Conservation (phyloP, 169 alveolate species). For the Cryptosporidium parvum region DNA sequence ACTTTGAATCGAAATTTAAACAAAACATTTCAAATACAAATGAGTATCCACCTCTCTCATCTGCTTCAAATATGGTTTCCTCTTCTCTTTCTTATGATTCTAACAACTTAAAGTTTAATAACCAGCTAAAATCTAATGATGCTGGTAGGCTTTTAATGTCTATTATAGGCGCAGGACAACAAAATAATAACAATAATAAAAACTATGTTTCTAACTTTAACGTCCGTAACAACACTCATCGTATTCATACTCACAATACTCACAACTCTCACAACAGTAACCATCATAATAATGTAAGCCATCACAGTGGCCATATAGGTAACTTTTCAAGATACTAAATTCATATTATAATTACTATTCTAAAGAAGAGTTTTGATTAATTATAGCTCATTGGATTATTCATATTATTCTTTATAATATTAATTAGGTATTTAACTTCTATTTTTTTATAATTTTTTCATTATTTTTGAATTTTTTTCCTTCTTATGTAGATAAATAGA, state of each 20-base stretch:
- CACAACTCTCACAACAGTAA: background rate
- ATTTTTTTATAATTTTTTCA: no score
- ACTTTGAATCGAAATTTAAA: background rate
- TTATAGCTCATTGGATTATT: no score
- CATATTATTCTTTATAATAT: no score
- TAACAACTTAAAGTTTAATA: background rate
- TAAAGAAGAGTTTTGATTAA: no score
- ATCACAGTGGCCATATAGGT: constrained; percentile 23
- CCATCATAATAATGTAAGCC: constrained; percentile 18
- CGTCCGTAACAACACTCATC: background rate
- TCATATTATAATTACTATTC: background rate
- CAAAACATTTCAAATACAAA: background rate
- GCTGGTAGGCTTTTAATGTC: constrained; percentile 74
- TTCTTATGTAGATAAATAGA: no score
- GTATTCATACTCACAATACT: constrained; percentile 7
- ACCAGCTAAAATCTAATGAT: constrained; percentile 54
- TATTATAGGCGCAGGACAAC: constrained; percentile 70
- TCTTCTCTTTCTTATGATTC: background rate
- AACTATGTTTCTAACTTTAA: constrained; percentile 9
- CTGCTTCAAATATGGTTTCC: constrained; percentile 30
- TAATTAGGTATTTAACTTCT: background rate
- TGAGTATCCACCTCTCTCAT: constrained; percentile 74
- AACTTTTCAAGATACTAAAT: constrained; percentile 16
- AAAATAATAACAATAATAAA: constrained; percentile 20
- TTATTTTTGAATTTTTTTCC: no score